Base-by-base conservation (phyloP, 1,284 basidiomycete species). In the Austropuccinia psidii region DNA sequence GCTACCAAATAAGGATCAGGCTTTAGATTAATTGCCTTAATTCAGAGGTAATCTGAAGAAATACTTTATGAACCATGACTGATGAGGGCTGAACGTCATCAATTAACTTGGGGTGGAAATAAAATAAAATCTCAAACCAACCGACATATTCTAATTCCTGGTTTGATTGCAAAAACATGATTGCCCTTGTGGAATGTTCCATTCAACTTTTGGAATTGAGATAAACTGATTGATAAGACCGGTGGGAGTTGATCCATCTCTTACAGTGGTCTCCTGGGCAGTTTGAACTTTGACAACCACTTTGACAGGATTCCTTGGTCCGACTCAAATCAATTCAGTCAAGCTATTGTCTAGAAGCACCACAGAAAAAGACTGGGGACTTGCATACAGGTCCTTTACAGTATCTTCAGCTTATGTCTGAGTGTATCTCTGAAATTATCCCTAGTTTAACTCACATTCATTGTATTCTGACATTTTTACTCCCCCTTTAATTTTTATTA, bases 321-420 rank as follows among this genome's bases (percentile, higher is more conserved):
- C 95, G 21, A 92, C 88, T 6, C 92, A 89, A 7, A 96, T 90
- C 24, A 98, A 85, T 81, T 97, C 93, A 15, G 90, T 90, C 41
- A 98, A 83, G 83, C 91, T 91, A 79, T 98, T 95, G 8, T 94
- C 97, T 4, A 73, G 39, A 94, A 99, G 98, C 0, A 96, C 98
- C 11, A 96, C 96, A 77, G 91, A 94, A 82, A 98, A 99, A n/a
- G n/a, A n/a, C n/a, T n/a, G n/a, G n/a, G n/a, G n/a, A n/a, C n/a
- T n/a, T n/a, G n/a, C n/a, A n/a, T n/a, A n/a, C n/a, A n/a, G n/a
- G n/a, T n/a, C n/a, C n/a, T n/a, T n/a, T n/a, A n/a, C n/a, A n/a
- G n/a, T n/a, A n/a, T n/a, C n/a, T n/a, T n/a, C n/a, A n/a, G n/a
- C n/a, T n/a, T n/a, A n/a, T n/a, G n/a, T n/a, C n/a, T n/a, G n/a